Evolutionary conservation across 768 basidiomycete genomes (phyloP), one percentile per base, ranked within the genome.

Genomic region (Mycena latifolia): DNA sequence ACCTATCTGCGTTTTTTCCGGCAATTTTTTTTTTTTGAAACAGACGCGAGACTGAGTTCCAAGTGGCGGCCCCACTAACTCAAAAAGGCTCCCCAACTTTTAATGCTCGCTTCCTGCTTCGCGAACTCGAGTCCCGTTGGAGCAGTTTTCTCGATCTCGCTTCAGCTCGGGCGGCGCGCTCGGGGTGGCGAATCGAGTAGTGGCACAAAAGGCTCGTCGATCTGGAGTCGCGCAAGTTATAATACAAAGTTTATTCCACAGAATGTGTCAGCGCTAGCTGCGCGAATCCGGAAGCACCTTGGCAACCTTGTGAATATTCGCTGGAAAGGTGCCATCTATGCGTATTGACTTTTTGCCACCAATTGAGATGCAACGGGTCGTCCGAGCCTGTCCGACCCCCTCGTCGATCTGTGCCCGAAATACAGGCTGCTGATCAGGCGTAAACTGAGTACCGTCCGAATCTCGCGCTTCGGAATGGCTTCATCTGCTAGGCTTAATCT

Each of bases 161-260:
- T 69, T 55, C 57, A 51, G 28, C 33, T 15, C 33, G n/a, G 41
- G 41, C 20, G 41, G 28, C 18, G 29, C 54, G n/a, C 43, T 61
- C 61, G 39, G 20, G 43, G 39, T 41, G 57, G 14, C 54, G 60
- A 61, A 61, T 60, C 65, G 65, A 70, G 31, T 60, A 54, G 57
- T 66, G 65, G 65, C 65, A 63, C 65, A 63, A 55, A 55, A 53
- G 52, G 47, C 69, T 63, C 54, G 61, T 41, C 56, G 61, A 64
- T 61, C 63, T 27, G 60, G 28, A 63, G 18, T 41, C 52, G 46
- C 27, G 12, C 3, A 46, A 25, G 29, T 5, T 6, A 39, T 20
- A 63, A 54, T 41, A 14, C 54, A 66, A 69, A 69, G 58, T 61
- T 66, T 66, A 65, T 62, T 56, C 37, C 61, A 59, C 65, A 66